Base-by-base conservation (phyloP, 768 basidiomycete species). In the Macrolepiota fuliginosa region DNA sequence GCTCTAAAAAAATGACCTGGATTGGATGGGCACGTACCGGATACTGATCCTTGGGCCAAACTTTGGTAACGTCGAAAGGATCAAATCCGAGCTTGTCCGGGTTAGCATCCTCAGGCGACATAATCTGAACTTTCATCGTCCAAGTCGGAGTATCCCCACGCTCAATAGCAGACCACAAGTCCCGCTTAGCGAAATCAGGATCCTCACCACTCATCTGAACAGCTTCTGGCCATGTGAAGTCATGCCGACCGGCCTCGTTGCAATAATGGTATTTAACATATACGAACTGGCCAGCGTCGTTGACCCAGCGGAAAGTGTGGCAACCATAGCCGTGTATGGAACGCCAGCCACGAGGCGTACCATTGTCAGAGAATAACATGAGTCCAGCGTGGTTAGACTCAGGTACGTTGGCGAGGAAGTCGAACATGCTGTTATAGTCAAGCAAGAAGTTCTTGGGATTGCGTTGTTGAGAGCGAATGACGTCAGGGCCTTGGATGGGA, bases 231-330 rank as follows among this genome's bases (percentile, higher is more conserved):
- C 62, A 63, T 5, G 62, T 57, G 50, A 63, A 63, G 49, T 63
- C 55, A 27, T 51, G 49, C n/a, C 57, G 62, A 3, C 62, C 62
- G 15, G 37, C 55, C 15, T 58, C 51, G 47, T 36, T 39, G 12
- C 50, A 36, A 36, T 63, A 63, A 54, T 63, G 62, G 11, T 63
- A 63, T 56, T 63, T 63, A 27, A 63, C 62, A 46, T 58, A 63
- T 11, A 63, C 62, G 13, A 63, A 63, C 15, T 63, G 50, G 39
- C 62, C 62, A 9, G 46, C 49, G 12, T 22, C 32, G 40, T 63
- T 63, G 39, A 63, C 56, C 62, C 62, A 63, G n/a, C 57, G 56
- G 62, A 63, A 62, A 17, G 62, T 63, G 19, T 63, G 62, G 49
- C 62, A 63, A 1, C 62, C 62, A 46, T 57, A 63, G 3, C 62